phyloP scores from a whole-genome alignment of 192 early-diverging fungal species.

The Rhizophagus prolifer region DNA sequence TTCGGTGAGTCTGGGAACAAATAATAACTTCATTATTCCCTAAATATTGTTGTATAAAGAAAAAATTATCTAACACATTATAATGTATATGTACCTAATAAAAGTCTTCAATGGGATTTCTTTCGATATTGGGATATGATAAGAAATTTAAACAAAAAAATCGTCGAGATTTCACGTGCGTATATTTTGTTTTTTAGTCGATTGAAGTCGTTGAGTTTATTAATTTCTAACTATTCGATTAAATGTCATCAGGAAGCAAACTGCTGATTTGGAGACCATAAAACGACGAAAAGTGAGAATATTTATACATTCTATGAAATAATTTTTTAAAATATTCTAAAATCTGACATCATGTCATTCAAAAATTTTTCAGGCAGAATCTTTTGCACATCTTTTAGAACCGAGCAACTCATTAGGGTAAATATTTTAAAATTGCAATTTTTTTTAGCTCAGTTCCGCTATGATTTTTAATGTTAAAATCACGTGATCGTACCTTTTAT shows the following conservation, averaged over 20 bases:
- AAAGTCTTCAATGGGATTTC: slow-evolving; percentile 6
- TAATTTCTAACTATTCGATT: too few relatives aligned
- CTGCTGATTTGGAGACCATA: background rate
- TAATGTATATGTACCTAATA: background rate
- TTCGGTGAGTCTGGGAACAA: background rate
- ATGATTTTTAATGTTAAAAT: background rate
- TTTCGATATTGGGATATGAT: slow-evolving; percentile 15
- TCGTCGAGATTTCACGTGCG: slow-evolving; percentile 1
- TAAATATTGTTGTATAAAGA: background rate
- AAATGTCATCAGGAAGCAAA: background rate
- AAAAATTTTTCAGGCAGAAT: slow-evolving; percentile 34
- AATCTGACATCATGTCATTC: too few relatives aligned
- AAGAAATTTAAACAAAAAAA: slow-evolving; percentile 9
- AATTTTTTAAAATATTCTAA: too few relatives aligned
- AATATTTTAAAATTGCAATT: slow-evolving; percentile 12
- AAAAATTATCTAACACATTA: background rate
- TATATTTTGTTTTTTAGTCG: background rate
- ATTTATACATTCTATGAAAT: too few relatives aligned
- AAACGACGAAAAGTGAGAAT: background rate
- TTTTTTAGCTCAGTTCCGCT: background rate
- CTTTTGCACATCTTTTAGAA: slow-evolving; percentile 53
- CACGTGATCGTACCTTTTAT: slow-evolving; percentile 3
- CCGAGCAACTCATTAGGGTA: slow-evolving; percentile 55
- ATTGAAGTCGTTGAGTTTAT: too few relatives aligned
- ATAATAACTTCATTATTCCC: background rate